Base-by-base conservation (phyloP, 164 flowering plant species). In the grape (Vitis vinifera) region DNA sequence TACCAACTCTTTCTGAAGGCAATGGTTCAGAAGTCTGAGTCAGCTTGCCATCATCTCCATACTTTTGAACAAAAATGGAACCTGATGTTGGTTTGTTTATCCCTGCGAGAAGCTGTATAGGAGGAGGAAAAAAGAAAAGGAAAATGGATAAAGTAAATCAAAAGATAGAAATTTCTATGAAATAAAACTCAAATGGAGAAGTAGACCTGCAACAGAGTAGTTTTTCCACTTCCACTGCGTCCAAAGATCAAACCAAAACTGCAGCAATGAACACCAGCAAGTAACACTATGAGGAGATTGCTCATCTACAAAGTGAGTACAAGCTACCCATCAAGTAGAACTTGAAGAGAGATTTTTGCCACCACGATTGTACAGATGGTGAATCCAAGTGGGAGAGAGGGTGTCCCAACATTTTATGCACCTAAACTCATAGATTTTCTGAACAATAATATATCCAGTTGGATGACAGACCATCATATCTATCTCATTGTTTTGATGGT, bases 161-260 rank as follows among this genome's bases (percentile, higher is more conserved):
- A 19, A 16, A 23, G 9, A n/a, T 9, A 13, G 50, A 3, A 37
- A 9, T 63, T 29, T 8, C 27, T 13, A n/a, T 16, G 23, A 68
- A 10, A 62, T 17, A 47, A 67, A 59, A 70, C 10, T 51, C 13
- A 53, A 53, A 55, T 51, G 10, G 44, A 72, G 73, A 66, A 23
- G 51, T 71, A 61, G 11, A 85, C 99, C 98, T 93, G 99, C 89
- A 96, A 83, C 23, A 93, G 89, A 70, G 98, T 96, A 53, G 99
- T 93, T 83, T 96, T 96, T 48, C 99, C 99, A 79, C 99, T 92
- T 75, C 98, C 99, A 84, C 98, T 96, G 72, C 82, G 89, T 67
- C 99, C 99, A 78, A 89, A 96, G 16, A 96, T 89, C 83, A 96
- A 83, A 16, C 99, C 99, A 67, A 93, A 89, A 78, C 99, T 93